Evolutionary conservation across 1,284 basidiomycete species (phyloP), one percentile per base, ranked within the genome.

Genomic region (Psilocybe mexicana): DNA sequence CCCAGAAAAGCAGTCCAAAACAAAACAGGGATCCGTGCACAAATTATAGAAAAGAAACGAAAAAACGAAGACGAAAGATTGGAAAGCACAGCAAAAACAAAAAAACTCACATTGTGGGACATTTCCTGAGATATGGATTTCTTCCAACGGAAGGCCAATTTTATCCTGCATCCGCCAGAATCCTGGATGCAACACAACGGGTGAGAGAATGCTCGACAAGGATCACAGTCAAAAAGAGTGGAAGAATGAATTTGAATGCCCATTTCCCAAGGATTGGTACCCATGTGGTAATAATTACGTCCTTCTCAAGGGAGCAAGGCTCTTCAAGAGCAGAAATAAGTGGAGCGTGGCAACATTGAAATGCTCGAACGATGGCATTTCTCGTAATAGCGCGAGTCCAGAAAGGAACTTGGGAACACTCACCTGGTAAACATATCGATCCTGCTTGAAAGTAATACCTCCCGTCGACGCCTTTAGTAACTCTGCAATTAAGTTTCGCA

Each of bases 91-190:
- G 14, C n/a, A 6, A 52, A 43, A 54, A 49, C 30, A 62, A 33
- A 52, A 23, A 57, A 45, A 71, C 85, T 69, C 69, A 88, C 88
- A 92, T 72, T 84, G 83, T 38, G 88, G 87, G 12, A 92, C 89
- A 54, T 85, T 72, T 3, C 89, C 88, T 51, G 76, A 76, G 47
- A 76, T 73, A 68, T 93, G 91, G 49, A 93, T 91, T 57, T 90
- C 83, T 45, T 90, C 86, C 23, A 93, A 72, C 3, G 85, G 77
- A 67, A 86, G 73, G 7, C 90, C 90, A 56, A 92, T 82, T 72
- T 93, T 92, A 72, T 92, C 90, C 57, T 80, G 68, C 70, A 93
- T 78, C 24, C 90, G 78, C 92, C 92, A 93, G 62, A 83, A 87
- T 6, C 91, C 89, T 90, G 63, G 52, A 49, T 10, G 33, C 56